Base-by-base conservation (phyloP, 2,329 filamentous ascomycete genomes). In the Penicillium sp. region DNA sequence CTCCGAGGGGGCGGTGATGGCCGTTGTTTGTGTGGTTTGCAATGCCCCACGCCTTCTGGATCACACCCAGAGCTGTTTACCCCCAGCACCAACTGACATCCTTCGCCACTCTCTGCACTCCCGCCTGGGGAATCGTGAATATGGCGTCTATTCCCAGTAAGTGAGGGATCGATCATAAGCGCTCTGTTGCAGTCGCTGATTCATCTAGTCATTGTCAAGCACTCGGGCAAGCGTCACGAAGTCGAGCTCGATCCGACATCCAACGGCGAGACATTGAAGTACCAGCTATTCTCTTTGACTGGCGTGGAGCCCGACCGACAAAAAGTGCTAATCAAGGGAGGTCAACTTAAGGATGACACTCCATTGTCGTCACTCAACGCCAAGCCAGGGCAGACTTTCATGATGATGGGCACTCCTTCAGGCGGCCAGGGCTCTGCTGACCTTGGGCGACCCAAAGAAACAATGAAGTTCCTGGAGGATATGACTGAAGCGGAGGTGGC, bases 401-500 rank as follows among this genome's bases (percentile, higher is more conserved):
- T 95, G 81, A 93, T 98, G 84, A 86, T 98, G 77, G 93, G 93
- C 25, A 92, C 86, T 2, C 84, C 90, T 3, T 80, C 84, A 13
- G 79, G 77, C 10, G 79, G 76, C 34, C 75, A 74, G 28, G 70
- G 66, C 22, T 66, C 70, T 11, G 73, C 67, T 13, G 72, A 85
- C 18, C 72, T 82, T 42, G 79, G 83, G 35, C 70, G 72, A 36
- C 92, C 92, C 20, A 85, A 83, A 59, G 83, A 93, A 58, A 75
- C 77, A 51, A 75, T 89, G 57, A 92, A 85, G 65, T 98, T 98
- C 56, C 68, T 94, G 47, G 92, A 98, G 67, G 92, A 98, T 63
- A 95, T 98, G 90, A 93, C 86, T 16, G 89, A 94, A 61, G 89
- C 88, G 18, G 90, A 96, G 65, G 79, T 81, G 35, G 90, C 92